Base-by-base conservation (phyloP, 2,329 filamentous ascomycete species). In the Exophiala sp. region DNA sequence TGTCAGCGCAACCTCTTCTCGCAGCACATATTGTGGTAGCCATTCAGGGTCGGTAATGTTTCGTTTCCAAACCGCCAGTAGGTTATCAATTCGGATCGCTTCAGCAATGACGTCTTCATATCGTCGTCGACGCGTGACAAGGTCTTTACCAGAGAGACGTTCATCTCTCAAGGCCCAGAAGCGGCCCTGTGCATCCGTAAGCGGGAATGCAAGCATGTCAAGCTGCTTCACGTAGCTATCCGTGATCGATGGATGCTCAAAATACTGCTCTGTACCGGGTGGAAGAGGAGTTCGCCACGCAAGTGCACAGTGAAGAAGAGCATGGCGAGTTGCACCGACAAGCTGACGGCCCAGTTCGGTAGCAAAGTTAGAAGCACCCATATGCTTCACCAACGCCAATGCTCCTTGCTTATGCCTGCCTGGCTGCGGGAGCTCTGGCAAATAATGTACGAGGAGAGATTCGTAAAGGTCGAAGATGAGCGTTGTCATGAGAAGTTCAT, bases 391-490 rank as follows among this genome's bases (percentile, higher is more conserved):
- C 30, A 62, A 30, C n/a, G 59, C 59, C 30, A 62, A 39, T 24
- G 58, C 55, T 22, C 59, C 58, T 18, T 49, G 22, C 32, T 60
- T 59, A 45, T 62, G 59, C 35, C 44, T 55, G 11, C 53, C 56
- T 32, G 51, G 49, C 11, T 30, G 40, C 5, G 41, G 11, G 2
- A 34, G 11, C 11, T 34, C 30, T 0, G 46, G 53, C 23, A 43
- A 32, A 50, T 59, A 62, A 38, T 59, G 53, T 8, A 50, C 38
- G 9, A 52, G 29, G 13, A 62, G 32, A n/a, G 52, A 29, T 22
- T 62, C 59, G 52, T 60, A 62, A 9, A 62, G 53, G 43, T 60
- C 59, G 39, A 62, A 57, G 32, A 60, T 37, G 29, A 62, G 41
- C 21, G 57, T 56, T 2, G 58, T 59, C 55, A 60, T 58, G 22